Evolutionary conservation across 148 eudicot genomes (phyloP), one percentile per base, ranked within the genome.

Genomic region (Vaccinium corymbosum): DNA sequence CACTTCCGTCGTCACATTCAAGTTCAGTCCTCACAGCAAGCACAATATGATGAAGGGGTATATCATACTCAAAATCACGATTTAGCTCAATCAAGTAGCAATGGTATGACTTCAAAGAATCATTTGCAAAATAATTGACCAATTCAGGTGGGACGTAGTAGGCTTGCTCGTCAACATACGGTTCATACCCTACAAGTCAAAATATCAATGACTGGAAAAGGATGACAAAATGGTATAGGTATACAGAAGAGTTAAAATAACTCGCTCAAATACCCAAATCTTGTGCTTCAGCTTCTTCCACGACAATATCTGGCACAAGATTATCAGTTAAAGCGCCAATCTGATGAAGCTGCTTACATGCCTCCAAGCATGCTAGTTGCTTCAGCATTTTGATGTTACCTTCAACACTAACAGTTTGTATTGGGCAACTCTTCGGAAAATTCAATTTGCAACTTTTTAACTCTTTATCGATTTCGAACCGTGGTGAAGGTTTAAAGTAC

Each of bases 271-370:
- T 76, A 93, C 98, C 93, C 10, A 78, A 68, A 76, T 93, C 93
- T 57, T 91, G 89, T 22, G 78, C 85, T 5, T 84, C 85, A 49
- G 85, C 81, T 89, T 90, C 92, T 78, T 94, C 95, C 80, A 82
- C 90, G 35, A 93, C 90, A 74, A 93, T 89, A 86, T 94, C 98
- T 1, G 98, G 98, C 25, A 94, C 95, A 72, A 96, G 95, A 81
- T 81, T 86, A 85, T 96, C 97, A 16, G 98, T 93, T 83, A 96
- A 86, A 80, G 98, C 94, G 83, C 97, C 94, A 48, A 85, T 85
- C 85, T 85, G 80, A 79, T 96, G 98, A 81, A 96, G 94, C 62
- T 82, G 73, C 86, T 91, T 91, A 84, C 98, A 94, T 42, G 98
- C 98, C 89, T 96, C 97, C 12, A 96, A 80, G 88, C 97, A 94